Conservation (phyloP, 495 filamentous ascomycete genomes). For the Wilcoxina mikolae region DNA sequence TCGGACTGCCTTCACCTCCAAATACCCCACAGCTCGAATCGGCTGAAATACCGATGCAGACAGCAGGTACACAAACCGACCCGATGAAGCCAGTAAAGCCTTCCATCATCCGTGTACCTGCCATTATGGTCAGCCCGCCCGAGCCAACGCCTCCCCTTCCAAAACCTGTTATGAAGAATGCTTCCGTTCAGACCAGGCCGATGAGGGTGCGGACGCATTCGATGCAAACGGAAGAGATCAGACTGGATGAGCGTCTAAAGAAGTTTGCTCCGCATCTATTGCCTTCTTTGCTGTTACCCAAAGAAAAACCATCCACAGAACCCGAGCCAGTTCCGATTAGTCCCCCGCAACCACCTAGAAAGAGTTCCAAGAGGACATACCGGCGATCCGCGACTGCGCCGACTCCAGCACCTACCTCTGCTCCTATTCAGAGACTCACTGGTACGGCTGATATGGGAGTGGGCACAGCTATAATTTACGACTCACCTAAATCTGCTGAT, state of each 20-base stretch:
- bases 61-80: slow-evolving; percentile 64
- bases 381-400: slow-evolving; percentile 21
- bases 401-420: slow-evolving; percentile 11
- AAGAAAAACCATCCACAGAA: slow-evolving; percentile 11
- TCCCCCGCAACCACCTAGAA: slow-evolving; percentile 21
- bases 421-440: background rate
- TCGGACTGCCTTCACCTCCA: slow-evolving; percentile 49
- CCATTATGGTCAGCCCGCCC: slow-evolving; percentile 47
- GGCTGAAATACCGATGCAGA: slow-evolving; percentile 33
- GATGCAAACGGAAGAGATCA: slow-evolving; percentile 82
- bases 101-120: slow-evolving; percentile 38
- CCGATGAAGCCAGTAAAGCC: slow-evolving; percentile 28
- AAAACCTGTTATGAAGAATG: slow-evolving; percentile 39
- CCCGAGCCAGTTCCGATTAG: slow-evolving; percentile 8
- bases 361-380: slow-evolving; percentile 23
- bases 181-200: slow-evolving; percentile 26
- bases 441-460: slow-evolving; percentile 39
- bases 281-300: slow-evolving; percentile 46
- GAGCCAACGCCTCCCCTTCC: slow-evolving; percentile 43
- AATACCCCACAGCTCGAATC: slow-evolving; percentile 10
- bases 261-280: slow-evolving; percentile 64
- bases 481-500: slow-evolving; percentile 15
- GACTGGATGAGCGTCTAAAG: slow-evolving; percentile 55
- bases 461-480: slow-evolving; percentile 35
- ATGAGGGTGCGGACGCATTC: slow-evolving; percentile 47